These are phyloP conservation scores for Diplodia corticola DNA, from an alignment of 2,329 filamentous ascomycete species.

Conservation along the genomic window DNA sequence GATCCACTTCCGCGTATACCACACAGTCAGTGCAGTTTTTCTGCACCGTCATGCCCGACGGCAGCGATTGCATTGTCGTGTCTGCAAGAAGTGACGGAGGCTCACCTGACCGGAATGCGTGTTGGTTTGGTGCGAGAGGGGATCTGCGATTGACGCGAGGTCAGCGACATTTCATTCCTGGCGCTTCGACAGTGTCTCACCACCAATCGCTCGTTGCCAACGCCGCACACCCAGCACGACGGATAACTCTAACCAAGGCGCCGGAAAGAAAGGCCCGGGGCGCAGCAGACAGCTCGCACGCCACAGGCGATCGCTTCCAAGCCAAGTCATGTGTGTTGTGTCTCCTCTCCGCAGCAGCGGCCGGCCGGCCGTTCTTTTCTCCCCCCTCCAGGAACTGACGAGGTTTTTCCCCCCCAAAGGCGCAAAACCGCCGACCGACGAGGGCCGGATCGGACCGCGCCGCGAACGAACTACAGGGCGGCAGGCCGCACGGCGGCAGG, in stretches of 20 bases:
- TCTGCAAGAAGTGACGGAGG: background rate
- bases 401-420: background rate
- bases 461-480: background rate
- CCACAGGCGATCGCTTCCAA: background rate
- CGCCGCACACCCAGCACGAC: background rate
- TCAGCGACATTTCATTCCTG: too few species aligned
- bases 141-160: too few species aligned
- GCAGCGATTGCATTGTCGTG: background rate
- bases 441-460: background rate
- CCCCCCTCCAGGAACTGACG: background rate
- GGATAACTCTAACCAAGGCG: conserved; percentile 1
- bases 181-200: background rate
- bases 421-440: conserved; percentile 8
- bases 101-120: background rate
- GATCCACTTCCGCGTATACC: background rate
- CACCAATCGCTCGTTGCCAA: background rate
- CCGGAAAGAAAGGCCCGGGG: background rate
- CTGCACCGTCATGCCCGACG: background rate
- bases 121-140: background rate
- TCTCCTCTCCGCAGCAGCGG: too few species aligned
- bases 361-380: background rate
- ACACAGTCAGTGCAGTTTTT: background rate
- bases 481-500: too few species aligned
- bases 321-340: background rate
- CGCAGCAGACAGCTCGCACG: background rate